Conservation (phyloP, 306 rosid genomes). For the Pyrus communis region DNA sequence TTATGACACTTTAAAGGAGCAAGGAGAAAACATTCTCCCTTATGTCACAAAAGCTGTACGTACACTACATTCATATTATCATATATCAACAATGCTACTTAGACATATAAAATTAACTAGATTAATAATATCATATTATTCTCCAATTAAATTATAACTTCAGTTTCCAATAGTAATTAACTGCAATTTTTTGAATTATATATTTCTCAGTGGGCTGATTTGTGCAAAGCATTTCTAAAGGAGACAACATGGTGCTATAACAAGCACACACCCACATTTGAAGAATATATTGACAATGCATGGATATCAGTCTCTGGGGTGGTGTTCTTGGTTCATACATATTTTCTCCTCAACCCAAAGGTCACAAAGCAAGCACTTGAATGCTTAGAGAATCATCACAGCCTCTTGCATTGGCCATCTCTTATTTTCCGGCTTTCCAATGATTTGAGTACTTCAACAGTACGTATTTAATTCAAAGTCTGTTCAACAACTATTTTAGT, state of each 20-base stretch:
- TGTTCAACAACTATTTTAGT: too few relatives aligned
- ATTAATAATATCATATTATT: too few relatives aligned
- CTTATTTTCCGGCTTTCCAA: slow-evolving; percentile 41
- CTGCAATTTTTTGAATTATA: neutral
- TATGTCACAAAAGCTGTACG: slow-evolving; percentile 42
- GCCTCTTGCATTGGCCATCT: slow-evolving; percentile 5
- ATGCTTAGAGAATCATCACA: slow-evolving; percentile 18
- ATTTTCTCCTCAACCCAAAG: slow-evolving; percentile 25
- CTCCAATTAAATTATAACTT: too few relatives aligned
- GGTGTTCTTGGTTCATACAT: slow-evolving; percentile 27
- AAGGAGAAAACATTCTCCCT: slow-evolving; percentile 36
- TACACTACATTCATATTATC: neutral
- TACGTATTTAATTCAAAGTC: neutral
- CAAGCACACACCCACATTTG: slow-evolving; percentile 32
- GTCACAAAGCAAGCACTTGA: slow-evolving; percentile 30
- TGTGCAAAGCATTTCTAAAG: slow-evolving; percentile 45
- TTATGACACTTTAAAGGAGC: slow-evolving; percentile 28
- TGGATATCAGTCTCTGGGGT: slow-evolving; percentile 42
- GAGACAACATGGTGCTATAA: slow-evolving; percentile 15
- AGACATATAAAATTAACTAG: too few relatives aligned
- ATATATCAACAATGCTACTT: too few relatives aligned
- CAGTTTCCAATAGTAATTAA: neutral
- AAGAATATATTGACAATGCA: slow-evolving; percentile 38
- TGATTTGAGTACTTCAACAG: slow-evolving; percentile 48
- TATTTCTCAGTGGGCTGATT: slow-evolving; percentile 34